Evolutionary conservation across 2,329 filamentous ascomycete genomes (phyloP).

Genomic region (Epichloe hybrida): DNA sequence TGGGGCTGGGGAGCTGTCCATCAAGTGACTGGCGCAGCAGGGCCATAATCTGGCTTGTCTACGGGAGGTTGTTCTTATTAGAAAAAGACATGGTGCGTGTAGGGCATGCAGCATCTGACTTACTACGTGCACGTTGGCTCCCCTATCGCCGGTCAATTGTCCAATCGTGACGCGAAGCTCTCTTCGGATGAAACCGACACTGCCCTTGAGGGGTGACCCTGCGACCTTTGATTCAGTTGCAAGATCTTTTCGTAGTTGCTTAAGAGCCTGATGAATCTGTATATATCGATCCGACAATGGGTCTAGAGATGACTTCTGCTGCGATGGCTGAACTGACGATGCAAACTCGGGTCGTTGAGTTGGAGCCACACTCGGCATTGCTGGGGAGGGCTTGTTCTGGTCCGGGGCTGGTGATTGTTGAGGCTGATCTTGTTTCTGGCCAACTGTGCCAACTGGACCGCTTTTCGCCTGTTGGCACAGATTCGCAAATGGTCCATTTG

Average conservation of each 20-base stretch:
- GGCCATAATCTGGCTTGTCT: slow-evolving; percentile 24
- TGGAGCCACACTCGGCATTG: slow-evolving; percentile 1
- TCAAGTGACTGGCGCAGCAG: slow-evolving; percentile 39
- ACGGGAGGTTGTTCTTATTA: not conserved
- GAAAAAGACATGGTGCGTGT: not conserved
- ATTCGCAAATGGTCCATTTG: slow-evolving; percentile 11
- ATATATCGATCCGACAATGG: slow-evolving; percentile 29
- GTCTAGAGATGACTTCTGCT: slow-evolving; percentile 2
- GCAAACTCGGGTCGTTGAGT: not conserved
- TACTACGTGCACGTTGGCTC: slow-evolving; percentile 37
- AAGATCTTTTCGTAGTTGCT: slow-evolving; percentile 48
- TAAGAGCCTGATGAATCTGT: slow-evolving; percentile 56
- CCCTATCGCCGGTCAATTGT: slow-evolving; percentile 50
- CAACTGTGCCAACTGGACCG: not conserved
- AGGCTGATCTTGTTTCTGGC: not conserved
- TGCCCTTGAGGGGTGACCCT: slow-evolving; percentile 41
- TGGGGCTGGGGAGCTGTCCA: slow-evolving; percentile 35
- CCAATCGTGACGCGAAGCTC: no score
- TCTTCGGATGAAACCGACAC: slow-evolving; percentile 58
- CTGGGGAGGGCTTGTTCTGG: not conserved
- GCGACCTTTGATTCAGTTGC: slow-evolving; percentile 39
- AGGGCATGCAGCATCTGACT: slow-evolving; percentile 11
- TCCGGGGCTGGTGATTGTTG: not conserved
- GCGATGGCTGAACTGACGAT: not conserved
- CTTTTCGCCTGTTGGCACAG: slow-evolving; percentile 12